These are phyloP conservation scores for Senna siamea DNA, from an alignment of 306 rosid species.

Conservation along the genomic window DNA sequence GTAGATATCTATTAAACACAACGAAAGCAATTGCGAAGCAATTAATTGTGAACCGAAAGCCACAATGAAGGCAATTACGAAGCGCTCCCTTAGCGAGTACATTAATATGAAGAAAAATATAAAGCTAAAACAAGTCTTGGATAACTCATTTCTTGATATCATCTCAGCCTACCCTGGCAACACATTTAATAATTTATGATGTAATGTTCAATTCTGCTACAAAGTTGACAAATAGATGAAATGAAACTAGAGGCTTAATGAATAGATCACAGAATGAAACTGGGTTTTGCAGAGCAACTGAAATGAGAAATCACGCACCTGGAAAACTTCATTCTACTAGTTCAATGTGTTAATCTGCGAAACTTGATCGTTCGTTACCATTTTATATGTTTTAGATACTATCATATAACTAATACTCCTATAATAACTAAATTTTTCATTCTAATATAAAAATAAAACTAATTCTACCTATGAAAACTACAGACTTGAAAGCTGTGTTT, in stretches of 20 bases:
- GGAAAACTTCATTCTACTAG: too few species aligned
- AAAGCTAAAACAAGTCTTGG: neutral
- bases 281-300: neutral
- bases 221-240: too few species aligned
- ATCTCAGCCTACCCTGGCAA: neutral
- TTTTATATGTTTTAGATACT: too few species aligned
- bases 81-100: too few species aligned
- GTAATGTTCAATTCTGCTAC: neutral
- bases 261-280: too few species aligned
- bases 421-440: too few species aligned
- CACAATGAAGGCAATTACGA: neutral
- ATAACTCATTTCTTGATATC: neutral
- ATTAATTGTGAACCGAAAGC: slow-evolving; percentile 1
- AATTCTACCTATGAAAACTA: neutral
- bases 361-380: too few species aligned
- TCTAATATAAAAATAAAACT: neutral
- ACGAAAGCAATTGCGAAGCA: slow-evolving; percentile 2
- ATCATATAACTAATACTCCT: too few species aligned
- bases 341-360: too few species aligned
- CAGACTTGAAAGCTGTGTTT: neutral
- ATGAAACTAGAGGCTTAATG: too few species aligned
- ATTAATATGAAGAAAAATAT: too few species aligned
- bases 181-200: neutral
- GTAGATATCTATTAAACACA: neutral
- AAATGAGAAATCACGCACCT: neutral